phyloP scores from a whole-genome alignment of 306 rosid species.

The Astragalus glycyphyllos region DNA sequence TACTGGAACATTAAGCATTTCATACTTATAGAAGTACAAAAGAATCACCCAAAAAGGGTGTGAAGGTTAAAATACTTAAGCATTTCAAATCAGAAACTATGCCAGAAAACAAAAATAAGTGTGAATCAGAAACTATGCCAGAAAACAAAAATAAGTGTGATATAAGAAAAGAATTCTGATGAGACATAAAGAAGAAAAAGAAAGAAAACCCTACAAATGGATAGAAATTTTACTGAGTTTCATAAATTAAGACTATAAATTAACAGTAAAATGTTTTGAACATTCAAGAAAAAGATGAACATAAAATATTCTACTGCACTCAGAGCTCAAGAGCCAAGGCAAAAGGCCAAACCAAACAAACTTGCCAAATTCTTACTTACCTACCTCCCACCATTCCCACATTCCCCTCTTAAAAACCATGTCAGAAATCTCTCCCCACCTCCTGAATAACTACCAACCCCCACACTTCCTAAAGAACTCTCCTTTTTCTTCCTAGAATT shows the following conservation, averaged over 20 bases:
- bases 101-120: not conserved
- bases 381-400: not conserved
- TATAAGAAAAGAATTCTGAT: not conserved
- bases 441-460: not conserved
- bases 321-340: not conserved
- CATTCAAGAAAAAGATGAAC: not conserved
- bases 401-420: not conserved
- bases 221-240: not conserved
- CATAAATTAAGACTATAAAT: not conserved
- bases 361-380: not conserved
- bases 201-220: not conserved
- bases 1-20: constrained; percentile 28
- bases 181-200: not conserved
- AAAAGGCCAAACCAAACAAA: not conserved
- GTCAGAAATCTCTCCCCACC: not conserved
- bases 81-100: not conserved
- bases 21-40: not conserved
- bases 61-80: not conserved
- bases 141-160: too few species aligned
- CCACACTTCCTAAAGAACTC: not conserved
- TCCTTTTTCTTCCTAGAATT: not conserved
- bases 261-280: not conserved
- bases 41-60: not conserved
- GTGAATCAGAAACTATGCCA: too few species aligned
- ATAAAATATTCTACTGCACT: not conserved